Evolutionary conservation across 2,329 filamentous ascomycete species (phyloP), one percentile per base, ranked within the genome.

Genomic region (Metarhizium rileyi): DNA sequence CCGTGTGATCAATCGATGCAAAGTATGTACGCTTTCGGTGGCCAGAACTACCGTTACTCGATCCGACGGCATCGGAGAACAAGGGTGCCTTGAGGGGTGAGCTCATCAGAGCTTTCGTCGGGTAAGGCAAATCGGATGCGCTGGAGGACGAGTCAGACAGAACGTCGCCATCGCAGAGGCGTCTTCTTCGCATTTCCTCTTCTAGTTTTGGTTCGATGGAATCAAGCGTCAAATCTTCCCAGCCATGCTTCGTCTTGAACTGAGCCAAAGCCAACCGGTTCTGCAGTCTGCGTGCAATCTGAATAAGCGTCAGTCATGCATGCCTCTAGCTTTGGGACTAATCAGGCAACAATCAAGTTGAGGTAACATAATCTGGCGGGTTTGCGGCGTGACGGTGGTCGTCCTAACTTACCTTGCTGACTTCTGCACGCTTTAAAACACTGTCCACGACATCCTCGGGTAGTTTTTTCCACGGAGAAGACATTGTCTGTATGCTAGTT

Each of bases 241-340:
- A 94, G 65, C 90, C 90, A 72, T 95, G 86, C 70, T 94, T 90
- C 58, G 93, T 90, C 73, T 97, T 97, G 78, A 96, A 93, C 69
- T 94, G 93, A 65, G 93, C 93, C 56, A 97, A 81, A 52, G 93
- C 91, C 52, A 98, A 82, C 55, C 91, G 88, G 73, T 95, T 90
- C 71, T 97, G 90, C 49, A 98, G 76, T 62, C 86, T 87, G 65
- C 91, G 80, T 60, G 90, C 93, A 74, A 98, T 95, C 93, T 97
- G 45, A 16, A 23, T 12, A n/a, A 27, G n/a, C 12, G 22, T 35
- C 18, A 45, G 43, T 22, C 22, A 14, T 25, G 22, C 18, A 25
- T 12, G 20, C 20, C 20, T 10, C 5, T 25, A 7, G 10, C 3
- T 23, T 42, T 25, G 38, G 25, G 22, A 36, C 27, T 18, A 36